phyloP scores from a whole-genome alignment of 1,284 basidiomycete genomes.

The Cerioporus squamosus region DNA sequence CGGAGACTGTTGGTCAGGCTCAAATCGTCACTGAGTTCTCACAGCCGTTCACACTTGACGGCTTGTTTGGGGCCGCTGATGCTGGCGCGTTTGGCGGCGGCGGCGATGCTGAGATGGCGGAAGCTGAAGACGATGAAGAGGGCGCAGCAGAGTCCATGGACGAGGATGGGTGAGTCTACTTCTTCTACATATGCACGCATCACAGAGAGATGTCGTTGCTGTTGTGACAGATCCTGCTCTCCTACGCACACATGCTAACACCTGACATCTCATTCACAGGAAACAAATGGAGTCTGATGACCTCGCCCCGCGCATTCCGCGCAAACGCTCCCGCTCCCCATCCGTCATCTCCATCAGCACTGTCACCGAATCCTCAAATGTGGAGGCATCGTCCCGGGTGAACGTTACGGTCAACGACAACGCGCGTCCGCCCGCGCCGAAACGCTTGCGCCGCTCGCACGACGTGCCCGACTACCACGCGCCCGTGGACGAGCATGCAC shows the following conservation, averaged over 20 bases:
- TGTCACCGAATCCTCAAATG: not conserved
- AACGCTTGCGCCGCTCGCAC: slow-evolving; percentile 59
- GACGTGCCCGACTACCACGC: slow-evolving; percentile 55
- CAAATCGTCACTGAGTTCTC: slow-evolving; percentile 70
- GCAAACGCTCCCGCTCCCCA: slow-evolving; percentile 42
- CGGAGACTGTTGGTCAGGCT: slow-evolving; percentile 76
- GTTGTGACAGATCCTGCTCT: not conserved
- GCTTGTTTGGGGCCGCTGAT: slow-evolving; percentile 77
- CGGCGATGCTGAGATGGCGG: slow-evolving; percentile 26
- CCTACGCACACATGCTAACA: not conserved
- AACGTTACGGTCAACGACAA: not conserved
- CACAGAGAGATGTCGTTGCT: too few relatives aligned
- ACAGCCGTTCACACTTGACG: slow-evolving; percentile 76
- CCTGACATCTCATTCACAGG: slow-evolving; percentile 11
- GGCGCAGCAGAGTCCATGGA: slow-evolving; percentile 42
- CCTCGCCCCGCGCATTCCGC: slow-evolving; percentile 39
- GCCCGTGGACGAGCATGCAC: slow-evolving; percentile 42
- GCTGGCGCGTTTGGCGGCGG: slow-evolving; percentile 61
- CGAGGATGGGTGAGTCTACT: slow-evolving; percentile 49
- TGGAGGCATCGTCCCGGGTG: not conserved
- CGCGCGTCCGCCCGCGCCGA: slow-evolving; percentile 48
- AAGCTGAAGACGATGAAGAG: slow-evolving; percentile 36
- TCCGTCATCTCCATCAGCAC: slow-evolving; percentile 14
- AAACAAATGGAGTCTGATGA: slow-evolving; percentile 51
- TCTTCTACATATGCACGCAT: too few relatives aligned